Evolutionary conservation across 371 early-diverging fungal genomes (phyloP).

Genomic region (Conidiobolus incongruus): DNA sequence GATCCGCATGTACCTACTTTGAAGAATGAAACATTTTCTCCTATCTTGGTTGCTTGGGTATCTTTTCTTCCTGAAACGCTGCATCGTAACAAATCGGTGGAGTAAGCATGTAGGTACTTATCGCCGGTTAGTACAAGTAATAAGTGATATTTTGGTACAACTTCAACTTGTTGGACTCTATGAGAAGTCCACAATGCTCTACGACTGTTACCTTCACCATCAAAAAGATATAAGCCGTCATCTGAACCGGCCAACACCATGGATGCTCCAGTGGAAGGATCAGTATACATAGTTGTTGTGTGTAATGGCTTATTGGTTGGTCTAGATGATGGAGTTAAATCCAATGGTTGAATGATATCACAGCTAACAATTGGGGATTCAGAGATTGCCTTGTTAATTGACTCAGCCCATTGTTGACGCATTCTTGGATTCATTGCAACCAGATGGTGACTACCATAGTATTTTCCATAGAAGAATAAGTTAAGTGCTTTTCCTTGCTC

Average conservation of each 20-base stretch:
- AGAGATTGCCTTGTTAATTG: too few species aligned
- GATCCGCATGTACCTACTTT: constrained; percentile 47
- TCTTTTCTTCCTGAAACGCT: constrained; percentile 13
- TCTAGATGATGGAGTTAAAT: too few species aligned
- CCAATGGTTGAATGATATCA: too few species aligned
- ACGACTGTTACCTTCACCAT: constrained; percentile 11
- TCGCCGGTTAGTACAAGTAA: constrained; percentile 51
- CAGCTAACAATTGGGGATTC: too few species aligned
- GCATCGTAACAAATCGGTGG: constrained; percentile 33
- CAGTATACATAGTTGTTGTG: too few species aligned
- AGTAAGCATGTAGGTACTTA: constrained; percentile 14
- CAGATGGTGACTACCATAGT: too few species aligned
- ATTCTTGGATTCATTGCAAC: too few species aligned
- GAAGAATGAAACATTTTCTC: constrained; percentile 58
- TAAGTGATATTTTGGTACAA: constrained; percentile 40
- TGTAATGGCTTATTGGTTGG: too few species aligned
- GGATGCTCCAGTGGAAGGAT: constrained; percentile 15
- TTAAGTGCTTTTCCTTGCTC: too few species aligned
- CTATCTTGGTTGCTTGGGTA: constrained; percentile 32
- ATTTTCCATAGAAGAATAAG: too few species aligned
- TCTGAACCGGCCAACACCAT: constrained; percentile 65
- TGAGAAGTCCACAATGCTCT: constrained; percentile 37
- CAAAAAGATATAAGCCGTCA: constrained; percentile 43
- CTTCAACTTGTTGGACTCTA: constrained; percentile 65
- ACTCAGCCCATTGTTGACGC: too few species aligned